phyloP scores from a whole-genome alignment of 768 basidiomycete genomes.

The Cystobasidium ongulense region DNA sequence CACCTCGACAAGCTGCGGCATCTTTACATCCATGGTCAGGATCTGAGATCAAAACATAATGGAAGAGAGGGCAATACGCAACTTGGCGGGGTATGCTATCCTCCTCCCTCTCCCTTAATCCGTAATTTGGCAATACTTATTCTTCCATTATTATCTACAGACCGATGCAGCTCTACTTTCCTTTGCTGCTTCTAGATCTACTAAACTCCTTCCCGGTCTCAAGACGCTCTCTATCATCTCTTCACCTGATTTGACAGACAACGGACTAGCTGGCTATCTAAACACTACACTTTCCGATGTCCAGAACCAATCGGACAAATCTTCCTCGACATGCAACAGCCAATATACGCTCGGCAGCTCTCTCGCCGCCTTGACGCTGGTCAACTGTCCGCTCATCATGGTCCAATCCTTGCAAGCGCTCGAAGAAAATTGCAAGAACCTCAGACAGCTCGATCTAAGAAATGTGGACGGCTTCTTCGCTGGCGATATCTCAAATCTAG shows the following conservation, averaged over 20 bases:
- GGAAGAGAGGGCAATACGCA: neutral
- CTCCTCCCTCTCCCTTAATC: neutral
- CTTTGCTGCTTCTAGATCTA: neutral
- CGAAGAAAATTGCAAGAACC: neutral
- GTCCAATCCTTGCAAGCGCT: neutral
- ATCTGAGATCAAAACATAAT: neutral
- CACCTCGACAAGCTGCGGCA: neutral
- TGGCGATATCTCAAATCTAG: neutral
- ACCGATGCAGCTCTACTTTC: constrained; percentile 14
- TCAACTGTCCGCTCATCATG: neutral
- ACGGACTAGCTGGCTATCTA: constrained; percentile 20
- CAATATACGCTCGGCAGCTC: neutral
- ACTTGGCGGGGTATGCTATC: neutral
- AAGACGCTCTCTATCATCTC: constrained; percentile 13
- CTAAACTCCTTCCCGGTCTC: neutral
- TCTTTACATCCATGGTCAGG: constrained; percentile 15
- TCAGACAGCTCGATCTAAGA: neutral
- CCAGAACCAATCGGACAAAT: neutral
- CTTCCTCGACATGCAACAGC: neutral
- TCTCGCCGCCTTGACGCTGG: neutral
- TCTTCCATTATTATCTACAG: neutral
- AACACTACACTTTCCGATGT: neutral
- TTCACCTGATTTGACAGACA: constrained; percentile 30
- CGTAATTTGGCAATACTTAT: neutral
- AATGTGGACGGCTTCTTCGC: constrained; percentile 16